A percentile compares a stretch with the other conserved stretches of the same genome.
These are phyloP conservation scores for Ustilago shanxiensis DNA, from an alignment of 1,284 basidiomycete genomes.

Conservation along the genomic window DNA sequence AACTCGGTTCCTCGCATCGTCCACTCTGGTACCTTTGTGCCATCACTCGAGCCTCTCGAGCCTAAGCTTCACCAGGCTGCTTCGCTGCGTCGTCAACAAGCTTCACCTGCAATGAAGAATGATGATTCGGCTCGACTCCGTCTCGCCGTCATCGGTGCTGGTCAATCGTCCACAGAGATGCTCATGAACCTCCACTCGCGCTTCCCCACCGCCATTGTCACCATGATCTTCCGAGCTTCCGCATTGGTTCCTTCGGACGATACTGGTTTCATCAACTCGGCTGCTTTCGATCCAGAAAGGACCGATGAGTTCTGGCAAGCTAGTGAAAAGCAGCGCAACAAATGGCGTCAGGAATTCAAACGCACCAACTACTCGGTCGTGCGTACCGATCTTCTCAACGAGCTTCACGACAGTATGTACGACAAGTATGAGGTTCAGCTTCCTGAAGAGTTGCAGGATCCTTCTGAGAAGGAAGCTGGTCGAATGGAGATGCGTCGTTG, in stretches of 20 bases:
- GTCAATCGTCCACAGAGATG: constrained; percentile 68
- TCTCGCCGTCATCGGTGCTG: constrained; percentile 66
- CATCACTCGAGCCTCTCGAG: constrained; percentile 56
- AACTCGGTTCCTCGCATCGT: constrained; percentile 49
- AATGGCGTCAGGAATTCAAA: constrained; percentile 65
- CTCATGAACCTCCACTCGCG: constrained; percentile 62
- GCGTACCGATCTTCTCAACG: constrained; percentile 60
- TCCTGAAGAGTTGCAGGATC: constrained; percentile 61
- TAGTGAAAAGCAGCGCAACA: constrained; percentile 49
- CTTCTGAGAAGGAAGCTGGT: constrained; percentile 43
- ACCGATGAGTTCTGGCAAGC: constrained; percentile 67
- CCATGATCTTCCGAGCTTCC: constrained; percentile 66
- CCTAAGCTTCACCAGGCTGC: constrained; percentile 44
- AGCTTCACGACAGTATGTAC: constrained; percentile 64
- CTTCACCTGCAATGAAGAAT: constrained; percentile 3
- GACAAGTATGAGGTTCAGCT: constrained; percentile 58
- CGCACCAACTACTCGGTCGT: constrained; percentile 69
- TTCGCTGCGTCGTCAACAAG: constrained; percentile 18
- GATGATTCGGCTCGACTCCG: constrained; percentile 47
- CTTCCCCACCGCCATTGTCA: constrained; percentile 64
- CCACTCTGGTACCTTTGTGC: constrained; percentile 64
- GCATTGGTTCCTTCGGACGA: constrained; percentile 68
- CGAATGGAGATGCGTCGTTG: constrained; percentile 50
- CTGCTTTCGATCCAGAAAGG: constrained; percentile 67
- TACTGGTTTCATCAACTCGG: constrained; percentile 67